Evolutionary conservation across 306 rosid genomes (phyloP).

Genomic region (Citrullus amarus): DNA sequence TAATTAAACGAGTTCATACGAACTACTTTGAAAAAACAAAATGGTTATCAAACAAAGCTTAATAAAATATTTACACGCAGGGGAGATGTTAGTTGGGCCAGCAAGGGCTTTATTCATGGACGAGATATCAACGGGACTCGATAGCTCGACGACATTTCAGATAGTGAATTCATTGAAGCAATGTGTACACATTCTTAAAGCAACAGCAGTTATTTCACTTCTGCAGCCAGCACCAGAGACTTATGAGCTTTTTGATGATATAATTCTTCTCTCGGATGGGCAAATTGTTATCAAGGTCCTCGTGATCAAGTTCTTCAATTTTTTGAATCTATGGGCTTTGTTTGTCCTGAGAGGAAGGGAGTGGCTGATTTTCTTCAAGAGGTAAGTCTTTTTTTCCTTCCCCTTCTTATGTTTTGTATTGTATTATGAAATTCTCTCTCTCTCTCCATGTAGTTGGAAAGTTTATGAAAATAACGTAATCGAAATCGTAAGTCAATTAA

Average conservation of each 20-base stretch:
- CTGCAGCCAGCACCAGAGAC: constrained; percentile 17
- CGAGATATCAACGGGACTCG: constrained; percentile 9
- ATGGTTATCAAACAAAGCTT: not conserved
- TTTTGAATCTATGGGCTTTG: constrained; percentile 11
- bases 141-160: constrained; percentile 12
- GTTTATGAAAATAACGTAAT: too few species aligned
- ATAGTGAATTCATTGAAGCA: constrained; percentile 13
- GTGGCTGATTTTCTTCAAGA: constrained; percentile 16
- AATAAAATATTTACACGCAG: not conserved
- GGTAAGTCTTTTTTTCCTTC: not conserved
- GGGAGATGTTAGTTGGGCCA: constrained; percentile 13
- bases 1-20: not conserved
- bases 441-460: too few species aligned
- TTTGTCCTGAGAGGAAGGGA: constrained; percentile 12
- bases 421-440: too few species aligned
- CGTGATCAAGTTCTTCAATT: constrained; percentile 7
- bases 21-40: not conserved
- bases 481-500: too few species aligned
- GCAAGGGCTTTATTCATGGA: constrained; percentile 12
- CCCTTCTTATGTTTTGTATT: too few species aligned
- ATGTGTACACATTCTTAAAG: constrained; percentile 9
- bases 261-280: constrained; percentile 7
- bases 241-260: constrained; percentile 13
- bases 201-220: constrained; percentile 7
- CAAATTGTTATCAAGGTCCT: constrained; percentile 12